Conservation (phyloP, 345 rosid genomes). For the Eucalyptus caleyi region DNA sequence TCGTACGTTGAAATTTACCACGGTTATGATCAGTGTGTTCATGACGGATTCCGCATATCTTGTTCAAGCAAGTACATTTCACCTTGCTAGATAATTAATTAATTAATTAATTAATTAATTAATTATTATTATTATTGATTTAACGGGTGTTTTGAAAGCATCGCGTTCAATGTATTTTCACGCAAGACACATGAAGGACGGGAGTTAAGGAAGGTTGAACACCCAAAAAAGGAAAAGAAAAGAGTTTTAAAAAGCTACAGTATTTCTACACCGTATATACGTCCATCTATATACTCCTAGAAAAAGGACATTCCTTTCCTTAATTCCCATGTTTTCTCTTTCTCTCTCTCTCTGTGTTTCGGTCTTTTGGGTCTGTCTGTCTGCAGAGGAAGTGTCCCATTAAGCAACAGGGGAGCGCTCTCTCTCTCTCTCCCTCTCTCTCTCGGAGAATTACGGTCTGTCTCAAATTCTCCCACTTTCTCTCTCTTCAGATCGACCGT, state of each 20-base stretch:
- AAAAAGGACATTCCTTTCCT: not conserved
- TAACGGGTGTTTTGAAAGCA: not conserved
- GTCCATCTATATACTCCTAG: not conserved
- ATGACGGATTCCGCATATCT: rapidly evolving
- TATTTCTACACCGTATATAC: not conserved
- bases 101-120: not conserved
- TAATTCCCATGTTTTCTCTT: not conserved
- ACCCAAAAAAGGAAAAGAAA: not conserved
- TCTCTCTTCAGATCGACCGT: not conserved
- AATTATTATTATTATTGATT: no score
- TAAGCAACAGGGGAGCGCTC: not conserved
- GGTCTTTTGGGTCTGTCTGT: not conserved
- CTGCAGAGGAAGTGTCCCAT: not conserved
- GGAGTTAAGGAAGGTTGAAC: not conserved
- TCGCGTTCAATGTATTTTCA: not conserved
- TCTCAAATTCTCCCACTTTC: not conserved
- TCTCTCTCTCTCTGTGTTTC: not conserved
- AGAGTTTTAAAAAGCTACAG: not conserved
- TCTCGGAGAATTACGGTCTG: not conserved
- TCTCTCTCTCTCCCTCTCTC: not conserved
- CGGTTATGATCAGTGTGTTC: rapidly evolving
- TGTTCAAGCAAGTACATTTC: not conserved
- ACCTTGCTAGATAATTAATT: not conserved
- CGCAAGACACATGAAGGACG: not conserved
- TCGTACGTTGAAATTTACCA: rapidly evolving